Conservation (phyloP, 2,329 filamentous ascomycete species). For the Bisporella sp. region DNA sequence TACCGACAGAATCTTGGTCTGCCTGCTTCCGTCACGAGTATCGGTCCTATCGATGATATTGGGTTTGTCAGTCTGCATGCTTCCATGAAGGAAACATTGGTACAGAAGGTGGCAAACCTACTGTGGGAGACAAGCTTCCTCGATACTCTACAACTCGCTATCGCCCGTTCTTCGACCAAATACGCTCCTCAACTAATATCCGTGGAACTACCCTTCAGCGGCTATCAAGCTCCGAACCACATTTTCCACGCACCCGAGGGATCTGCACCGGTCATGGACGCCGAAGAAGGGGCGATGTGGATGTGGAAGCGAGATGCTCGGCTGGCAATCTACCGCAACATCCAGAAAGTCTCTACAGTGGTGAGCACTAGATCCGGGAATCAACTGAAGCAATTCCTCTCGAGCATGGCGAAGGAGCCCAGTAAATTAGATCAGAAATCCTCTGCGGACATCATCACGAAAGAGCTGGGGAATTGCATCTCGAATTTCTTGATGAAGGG, state of each 20-base stretch:
- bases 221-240: too few relatives aligned
- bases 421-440: neutral
- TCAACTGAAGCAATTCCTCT: too few relatives aligned
- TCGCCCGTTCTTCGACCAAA: neutral
- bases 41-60: constrained; percentile 10
- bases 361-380: too few relatives aligned
- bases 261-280: too few relatives aligned
- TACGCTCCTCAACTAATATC: neutral
- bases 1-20: neutral
- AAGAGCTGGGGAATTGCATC: neutral
- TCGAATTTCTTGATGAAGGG: neutral
- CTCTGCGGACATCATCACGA: neutral
- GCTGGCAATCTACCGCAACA: constrained; percentile 5
- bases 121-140: neutral
- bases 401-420: too few relatives aligned
- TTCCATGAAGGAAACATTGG: neutral
- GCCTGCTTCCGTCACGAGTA: neutral
- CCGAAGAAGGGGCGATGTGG: too few relatives aligned
- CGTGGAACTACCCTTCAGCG: too few relatives aligned
- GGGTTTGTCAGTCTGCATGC: neutral
- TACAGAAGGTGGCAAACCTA: neutral
- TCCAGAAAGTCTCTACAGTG: too few relatives aligned
- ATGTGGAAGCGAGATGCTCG: constrained; percentile 5
- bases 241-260: too few relatives aligned
- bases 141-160: neutral